A percentile compares a stretch with the other conserved stretches of the same genome.
phyloP scores from a whole-genome alignment of 176 grass and related monocot genomes.

The Phoenix dactylifera region DNA sequence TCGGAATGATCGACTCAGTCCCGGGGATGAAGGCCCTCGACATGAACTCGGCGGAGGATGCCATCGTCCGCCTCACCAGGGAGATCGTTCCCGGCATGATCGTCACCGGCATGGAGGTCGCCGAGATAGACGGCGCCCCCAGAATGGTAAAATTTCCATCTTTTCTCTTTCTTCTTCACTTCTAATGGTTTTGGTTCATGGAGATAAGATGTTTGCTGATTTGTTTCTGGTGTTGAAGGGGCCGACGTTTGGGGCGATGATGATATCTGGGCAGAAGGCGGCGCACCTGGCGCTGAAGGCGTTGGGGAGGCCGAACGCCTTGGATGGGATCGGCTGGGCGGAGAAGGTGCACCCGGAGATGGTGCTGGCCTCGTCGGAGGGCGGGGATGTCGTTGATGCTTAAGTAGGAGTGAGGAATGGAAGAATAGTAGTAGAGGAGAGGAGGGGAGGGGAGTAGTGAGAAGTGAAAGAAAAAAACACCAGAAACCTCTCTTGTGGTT shows the following conservation, averaged over 20 bases:
- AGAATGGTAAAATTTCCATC: slow-evolving; percentile 57
- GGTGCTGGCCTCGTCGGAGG: slow-evolving; percentile 51
- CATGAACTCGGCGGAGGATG: slow-evolving; percentile 94
- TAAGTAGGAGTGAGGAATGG: slow-evolving; percentile 4
- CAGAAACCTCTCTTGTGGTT: no score
- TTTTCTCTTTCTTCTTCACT: not conserved
- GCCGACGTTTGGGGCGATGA: slow-evolving; percentile 97
- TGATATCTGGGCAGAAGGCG: slow-evolving; percentile 98
- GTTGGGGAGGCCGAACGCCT: slow-evolving; percentile 72
- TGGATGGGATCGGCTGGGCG: slow-evolving; percentile 52
- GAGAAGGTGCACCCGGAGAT: slow-evolving; percentile 40
- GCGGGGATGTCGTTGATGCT: slow-evolving; percentile 50
- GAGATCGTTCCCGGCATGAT: slow-evolving; percentile 94
- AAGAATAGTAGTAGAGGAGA: not conserved
- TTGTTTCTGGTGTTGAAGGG: slow-evolving; percentile 31
- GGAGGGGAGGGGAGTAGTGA: not conserved
- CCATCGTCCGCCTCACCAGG: slow-evolving; percentile 70
- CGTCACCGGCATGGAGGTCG: slow-evolving; percentile 96
- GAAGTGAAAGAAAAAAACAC: no score
- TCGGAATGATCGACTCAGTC: slow-evolving; percentile 82
- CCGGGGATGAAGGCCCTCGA: slow-evolving; percentile 85
- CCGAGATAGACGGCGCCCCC: slow-evolving; percentile 88
- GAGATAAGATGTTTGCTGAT: not conserved
- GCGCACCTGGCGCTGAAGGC: slow-evolving; percentile 87
- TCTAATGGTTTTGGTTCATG: no score